Conservation (phyloP, 768 basidiomycete genomes). For the Agaricus blazei region DNA sequence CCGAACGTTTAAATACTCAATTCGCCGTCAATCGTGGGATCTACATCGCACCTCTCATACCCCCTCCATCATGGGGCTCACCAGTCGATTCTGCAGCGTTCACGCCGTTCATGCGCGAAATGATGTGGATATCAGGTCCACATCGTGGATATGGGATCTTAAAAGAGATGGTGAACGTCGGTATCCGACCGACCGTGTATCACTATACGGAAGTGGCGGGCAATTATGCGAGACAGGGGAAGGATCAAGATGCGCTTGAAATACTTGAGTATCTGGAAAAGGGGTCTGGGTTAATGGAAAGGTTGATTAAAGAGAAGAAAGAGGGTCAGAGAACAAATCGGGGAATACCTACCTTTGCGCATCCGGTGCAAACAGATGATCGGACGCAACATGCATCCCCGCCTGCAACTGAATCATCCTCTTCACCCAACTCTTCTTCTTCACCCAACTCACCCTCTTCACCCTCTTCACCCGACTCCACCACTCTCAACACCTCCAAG, state of each 20-base stretch:
- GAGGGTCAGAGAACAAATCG: background rate
- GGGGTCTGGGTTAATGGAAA: background rate
- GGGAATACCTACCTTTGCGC: background rate
- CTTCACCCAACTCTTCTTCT: too few relatives aligned
- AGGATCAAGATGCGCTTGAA: constrained; percentile 27
- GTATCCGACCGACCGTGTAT: constrained; percentile 39
- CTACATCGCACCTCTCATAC: constrained; percentile 19
- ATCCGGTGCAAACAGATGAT: too few relatives aligned
- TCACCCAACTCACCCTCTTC: background rate
- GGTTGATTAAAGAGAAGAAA: background rate
- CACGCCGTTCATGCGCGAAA: constrained; percentile 44
- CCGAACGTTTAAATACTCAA: constrained; percentile 9
- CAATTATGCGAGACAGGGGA: constrained; percentile 35
- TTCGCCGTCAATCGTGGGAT: constrained; percentile 2
- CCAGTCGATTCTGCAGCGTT: constrained; percentile 31
- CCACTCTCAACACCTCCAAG: constrained; percentile 3
- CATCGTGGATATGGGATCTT: constrained; percentile 34
- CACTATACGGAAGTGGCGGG: constrained; percentile 48
- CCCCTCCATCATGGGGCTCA: constrained; percentile 24
- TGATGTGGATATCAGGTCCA: constrained; percentile 27
- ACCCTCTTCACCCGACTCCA: background rate
- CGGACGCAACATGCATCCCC: too few relatives aligned
- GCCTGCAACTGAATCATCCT: too few relatives aligned
- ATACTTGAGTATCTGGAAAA: constrained; percentile 40
- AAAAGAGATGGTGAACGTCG: constrained; percentile 45